Evolutionary conservation across 108 stramenopile species (phyloP).

Genomic region (Cyclostephanos invisitatus): DNA sequence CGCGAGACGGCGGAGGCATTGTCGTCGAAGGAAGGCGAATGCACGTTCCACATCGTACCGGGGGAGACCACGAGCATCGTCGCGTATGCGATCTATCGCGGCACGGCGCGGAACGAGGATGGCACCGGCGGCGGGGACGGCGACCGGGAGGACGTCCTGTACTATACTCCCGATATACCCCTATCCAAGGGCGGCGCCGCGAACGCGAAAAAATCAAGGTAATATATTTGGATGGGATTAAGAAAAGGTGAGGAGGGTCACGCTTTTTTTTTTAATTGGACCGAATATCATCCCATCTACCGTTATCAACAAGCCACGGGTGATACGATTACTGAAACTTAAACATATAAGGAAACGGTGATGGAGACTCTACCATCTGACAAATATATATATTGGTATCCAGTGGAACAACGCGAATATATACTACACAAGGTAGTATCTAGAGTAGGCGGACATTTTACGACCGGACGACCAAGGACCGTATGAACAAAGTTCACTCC

Average conservation of each 20-base stretch:
- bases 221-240: too few species aligned
- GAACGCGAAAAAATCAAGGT: not conserved
- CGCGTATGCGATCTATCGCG: slow-evolving; percentile 48
- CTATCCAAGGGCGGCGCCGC: slow-evolving; percentile 13
- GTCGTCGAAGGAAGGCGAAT: slow-evolving; percentile 34
- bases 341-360: too few species aligned
- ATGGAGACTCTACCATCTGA: too few species aligned
- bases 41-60: slow-evolving; percentile 49
- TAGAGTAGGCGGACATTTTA: too few species aligned
- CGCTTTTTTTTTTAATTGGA: too few species aligned
- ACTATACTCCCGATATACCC: slow-evolving; percentile 33
- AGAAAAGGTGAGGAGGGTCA: too few species aligned
- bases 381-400: too few species aligned
- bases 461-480: not conserved
- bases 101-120: slow-evolving; percentile 18
- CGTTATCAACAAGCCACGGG: too few species aligned
- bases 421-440: too few species aligned
- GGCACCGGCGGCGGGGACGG: slow-evolving; percentile 1
- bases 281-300: too few species aligned
- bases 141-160: slow-evolving; percentile 27
- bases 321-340: too few species aligned
- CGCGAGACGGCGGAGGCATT: not conserved
- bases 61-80: slow-evolving; percentile 47
- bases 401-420: too few species aligned
- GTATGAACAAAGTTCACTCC: slow-evolving; percentile 13